Base-by-base conservation (phyloP, 805 yeast species). In the Saturnispora zaruensis region DNA sequence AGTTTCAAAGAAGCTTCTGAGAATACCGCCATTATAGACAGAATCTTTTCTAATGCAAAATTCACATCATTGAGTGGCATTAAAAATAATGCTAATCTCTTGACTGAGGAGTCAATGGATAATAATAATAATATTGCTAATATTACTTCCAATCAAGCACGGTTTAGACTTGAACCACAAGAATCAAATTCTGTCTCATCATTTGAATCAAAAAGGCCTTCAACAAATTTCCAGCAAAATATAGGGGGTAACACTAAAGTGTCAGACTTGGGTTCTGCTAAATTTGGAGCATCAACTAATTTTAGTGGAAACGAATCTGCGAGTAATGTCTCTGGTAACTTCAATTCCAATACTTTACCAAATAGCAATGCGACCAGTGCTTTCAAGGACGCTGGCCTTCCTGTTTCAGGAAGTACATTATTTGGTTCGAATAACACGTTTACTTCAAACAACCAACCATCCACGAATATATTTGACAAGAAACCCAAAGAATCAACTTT, bases 1-100 rank as follows among this genome's bases (percentile, higher is more conserved):
- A 57, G 61, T 33, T 53, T 59, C n/a, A 41, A 37, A 16, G 57
- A 56, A 26, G 55, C 60, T 24, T 34, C 43, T 28, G 41, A 36
- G 5, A 49, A 56, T 7, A 56, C 59, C 3, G 21, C 42, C 8
- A 21, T 32, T 9, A 51, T 56, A 3, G 26, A 42, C 9, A 7
- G 44, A 18, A 41, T 53, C 7, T 47, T 59, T 21, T 23, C 41
- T 13, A 36, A 18, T 20, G 9, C 40, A 36, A 8, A 18, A 36
- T 8, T n/a, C 18, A 20, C 13, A 18, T 18, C 21, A 18, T 36
- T 20, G 24, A 23, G 30, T 33, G 13, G 37, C 8, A 16, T 24
- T 4, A 28, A 42, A 28, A 30, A 21, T 18, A 18, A 42, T n/a
- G 14, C 45, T 9, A 42, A 42, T n/a, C 28, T 26, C 8, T 16